Conservation (phyloP, 768 basidiomycete genomes). For the Naematelia aurantialba region DNA sequence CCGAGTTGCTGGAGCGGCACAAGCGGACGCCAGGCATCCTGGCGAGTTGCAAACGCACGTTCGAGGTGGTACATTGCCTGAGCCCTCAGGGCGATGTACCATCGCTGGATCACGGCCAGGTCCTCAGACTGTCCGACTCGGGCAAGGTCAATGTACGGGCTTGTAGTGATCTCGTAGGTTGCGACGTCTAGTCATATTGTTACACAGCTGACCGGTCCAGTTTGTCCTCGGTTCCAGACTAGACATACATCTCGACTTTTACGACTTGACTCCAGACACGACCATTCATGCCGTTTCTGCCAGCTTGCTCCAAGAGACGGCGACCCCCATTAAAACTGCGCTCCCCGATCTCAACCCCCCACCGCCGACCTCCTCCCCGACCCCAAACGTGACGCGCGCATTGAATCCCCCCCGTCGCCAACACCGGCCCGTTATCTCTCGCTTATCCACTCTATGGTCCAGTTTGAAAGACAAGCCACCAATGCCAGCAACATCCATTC, state of each 20-base stretch:
- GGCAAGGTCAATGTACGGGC: constrained; percentile 1
- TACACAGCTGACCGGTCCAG: background rate
- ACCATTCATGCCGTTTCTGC: constrained; percentile 14
- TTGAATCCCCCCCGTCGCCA: background rate
- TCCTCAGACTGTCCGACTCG: constrained; percentile 2
- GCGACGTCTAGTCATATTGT: background rate
- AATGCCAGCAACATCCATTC: constrained; percentile 7
- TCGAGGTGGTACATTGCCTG: constrained; percentile 4
- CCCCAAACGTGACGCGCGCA: background rate
- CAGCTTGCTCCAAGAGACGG: constrained; percentile 9
- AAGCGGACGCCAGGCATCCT: background rate
- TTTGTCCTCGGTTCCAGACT: constrained; percentile 12
- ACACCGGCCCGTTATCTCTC: background rate
- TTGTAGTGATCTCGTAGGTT: constrained; percentile 1
- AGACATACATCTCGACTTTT: constrained; percentile 8
- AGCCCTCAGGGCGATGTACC: background rate
- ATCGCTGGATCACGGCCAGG: background rate
- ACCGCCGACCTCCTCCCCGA: background rate
- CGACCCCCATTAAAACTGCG: constrained; percentile 3
- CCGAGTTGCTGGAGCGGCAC: background rate
- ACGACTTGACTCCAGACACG: constrained; percentile 6
- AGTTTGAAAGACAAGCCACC: constrained; percentile 11
- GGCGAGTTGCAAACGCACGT: background rate
- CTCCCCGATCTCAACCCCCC: constrained; percentile 5
- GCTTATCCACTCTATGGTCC: constrained; percentile 6